Conservation (phyloP, 139 green algal species). For the Diplosphaera chodatii region DNA sequence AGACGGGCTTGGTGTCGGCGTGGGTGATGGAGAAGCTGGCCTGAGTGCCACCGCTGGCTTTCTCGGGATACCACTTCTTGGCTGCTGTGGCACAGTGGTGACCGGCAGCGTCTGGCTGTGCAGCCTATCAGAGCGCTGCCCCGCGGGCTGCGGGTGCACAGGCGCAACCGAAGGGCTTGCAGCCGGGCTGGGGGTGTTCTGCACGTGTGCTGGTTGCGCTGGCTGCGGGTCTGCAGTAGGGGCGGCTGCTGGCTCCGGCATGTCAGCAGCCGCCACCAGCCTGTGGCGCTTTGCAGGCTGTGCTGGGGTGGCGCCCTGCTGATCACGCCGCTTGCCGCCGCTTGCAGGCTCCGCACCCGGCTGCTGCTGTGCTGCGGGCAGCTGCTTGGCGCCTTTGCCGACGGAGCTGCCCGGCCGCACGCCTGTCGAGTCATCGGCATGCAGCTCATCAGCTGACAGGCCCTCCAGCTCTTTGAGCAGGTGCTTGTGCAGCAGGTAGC, state of each 20-base stretch:
- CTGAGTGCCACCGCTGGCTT: background rate
- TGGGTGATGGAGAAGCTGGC: background rate
- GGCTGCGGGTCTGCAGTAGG: background rate
- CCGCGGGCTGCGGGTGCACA: too few species aligned
- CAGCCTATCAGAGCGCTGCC: too few species aligned
- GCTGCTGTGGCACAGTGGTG: too few species aligned
- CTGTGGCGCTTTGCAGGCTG: background rate
- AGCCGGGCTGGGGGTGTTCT: background rate
- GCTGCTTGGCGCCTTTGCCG: constrained; percentile 1
- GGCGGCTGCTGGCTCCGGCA: too few species aligned
- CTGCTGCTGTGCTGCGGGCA: constrained; percentile 1
- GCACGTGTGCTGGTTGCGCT: background rate
- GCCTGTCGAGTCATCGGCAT: background rate
- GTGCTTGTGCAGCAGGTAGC: background rate
- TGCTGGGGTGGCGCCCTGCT: background rate
- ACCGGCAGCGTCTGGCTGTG: too few species aligned
- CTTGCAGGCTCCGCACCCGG: background rate
- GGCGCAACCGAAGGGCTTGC: too few species aligned
- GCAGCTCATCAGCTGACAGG: background rate
- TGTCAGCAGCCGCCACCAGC: background rate
- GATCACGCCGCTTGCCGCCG: background rate
- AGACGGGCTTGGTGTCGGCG: too few species aligned
- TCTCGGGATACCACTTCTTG: too few species aligned
- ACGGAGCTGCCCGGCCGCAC: background rate
- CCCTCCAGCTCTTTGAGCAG: background rate